phyloP scores from a whole-genome alignment of 208 protist genomes.

The Endotrypanum monterogeii region DNA sequence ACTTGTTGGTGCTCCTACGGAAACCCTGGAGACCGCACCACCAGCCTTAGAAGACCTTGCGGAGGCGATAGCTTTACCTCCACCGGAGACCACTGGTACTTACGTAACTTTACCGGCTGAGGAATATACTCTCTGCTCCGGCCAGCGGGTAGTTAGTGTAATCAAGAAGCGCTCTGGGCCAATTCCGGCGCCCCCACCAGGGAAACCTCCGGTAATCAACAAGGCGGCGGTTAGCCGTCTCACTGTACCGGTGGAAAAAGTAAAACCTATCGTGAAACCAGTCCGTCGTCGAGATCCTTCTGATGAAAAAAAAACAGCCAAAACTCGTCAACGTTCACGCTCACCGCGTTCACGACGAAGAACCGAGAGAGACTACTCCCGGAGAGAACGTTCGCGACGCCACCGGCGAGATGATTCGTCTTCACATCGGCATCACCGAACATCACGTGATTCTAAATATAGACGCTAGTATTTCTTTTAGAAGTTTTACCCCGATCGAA shows the following conservation, averaged over 20 bases:
- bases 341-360: conserved; percentile 4
- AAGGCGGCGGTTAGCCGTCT: conserved; percentile 2
- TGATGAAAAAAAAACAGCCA: neutral
- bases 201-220: conserved; percentile 56
- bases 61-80: conserved; percentile 10
- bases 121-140: conserved; percentile 72
- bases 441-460: conserved; percentile 20
- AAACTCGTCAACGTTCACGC: conserved; percentile 8
- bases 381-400: conserved; percentile 2
- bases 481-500: conserved; percentile 20
- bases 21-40: neutral
- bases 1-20: conserved; percentile 55
- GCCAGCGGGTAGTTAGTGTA: conserved; percentile 54
- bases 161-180: conserved; percentile 69
- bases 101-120: conserved; percentile 68
- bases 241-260: neutral
- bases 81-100: conserved; percentile 24
- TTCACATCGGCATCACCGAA: conserved; percentile 10
- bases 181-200: conserved; percentile 61
- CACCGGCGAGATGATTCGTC: conserved; percentile 4
- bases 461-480: conserved; percentile 4
- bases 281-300: neutral
- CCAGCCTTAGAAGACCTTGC: conserved; percentile 11
- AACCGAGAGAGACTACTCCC: neutral
- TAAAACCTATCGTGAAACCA: neutral